Conservation (phyloP, 495 filamentous ascomycete species). For the Daldinia concentrica region DNA sequence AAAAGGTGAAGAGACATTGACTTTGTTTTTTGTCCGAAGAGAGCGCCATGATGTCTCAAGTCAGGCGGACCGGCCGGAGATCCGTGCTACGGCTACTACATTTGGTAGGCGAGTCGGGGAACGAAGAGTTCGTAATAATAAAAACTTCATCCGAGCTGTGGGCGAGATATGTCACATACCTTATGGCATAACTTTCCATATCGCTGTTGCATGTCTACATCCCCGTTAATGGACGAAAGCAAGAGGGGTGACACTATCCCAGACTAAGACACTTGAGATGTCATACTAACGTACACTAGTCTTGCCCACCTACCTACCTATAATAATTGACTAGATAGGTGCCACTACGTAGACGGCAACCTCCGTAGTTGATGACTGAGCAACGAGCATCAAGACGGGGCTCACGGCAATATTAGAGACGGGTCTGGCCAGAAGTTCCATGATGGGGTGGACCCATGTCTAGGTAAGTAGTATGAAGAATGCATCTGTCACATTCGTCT, state of each 20-base stretch:
- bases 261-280: slow-evolving; percentile 30
- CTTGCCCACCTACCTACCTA: background rate
- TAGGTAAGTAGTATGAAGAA: slow-evolving; percentile 20
- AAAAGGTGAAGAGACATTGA: slow-evolving; percentile 31
- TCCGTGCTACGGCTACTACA: slow-evolving; percentile 33
- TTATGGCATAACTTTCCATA: slow-evolving; percentile 19
- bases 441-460: slow-evolving; percentile 14
- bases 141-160: slow-evolving; percentile 30
- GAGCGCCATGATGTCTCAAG: slow-evolving; percentile 35
- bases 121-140: background rate
- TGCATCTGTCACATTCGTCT: slow-evolving; percentile 22
- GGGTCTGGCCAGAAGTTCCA: slow-evolving; percentile 15
- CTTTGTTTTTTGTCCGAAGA: slow-evolving; percentile 40
- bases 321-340: background rate
- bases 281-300: slow-evolving; percentile 33
- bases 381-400: slow-evolving; percentile 22
- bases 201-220: background rate
- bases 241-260: slow-evolving; percentile 20
- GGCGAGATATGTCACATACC: slow-evolving; percentile 18
- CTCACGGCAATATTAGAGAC: slow-evolving; percentile 19
- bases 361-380: slow-evolving; percentile 27
- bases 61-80: slow-evolving; percentile 34
- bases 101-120: slow-evolving; percentile 15
- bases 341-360: slow-evolving; percentile 22
- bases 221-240: slow-evolving; percentile 18